phyloP scores from a whole-genome alignment of 192 early-diverging fungal species.

The Podila verticillata region DNA sequence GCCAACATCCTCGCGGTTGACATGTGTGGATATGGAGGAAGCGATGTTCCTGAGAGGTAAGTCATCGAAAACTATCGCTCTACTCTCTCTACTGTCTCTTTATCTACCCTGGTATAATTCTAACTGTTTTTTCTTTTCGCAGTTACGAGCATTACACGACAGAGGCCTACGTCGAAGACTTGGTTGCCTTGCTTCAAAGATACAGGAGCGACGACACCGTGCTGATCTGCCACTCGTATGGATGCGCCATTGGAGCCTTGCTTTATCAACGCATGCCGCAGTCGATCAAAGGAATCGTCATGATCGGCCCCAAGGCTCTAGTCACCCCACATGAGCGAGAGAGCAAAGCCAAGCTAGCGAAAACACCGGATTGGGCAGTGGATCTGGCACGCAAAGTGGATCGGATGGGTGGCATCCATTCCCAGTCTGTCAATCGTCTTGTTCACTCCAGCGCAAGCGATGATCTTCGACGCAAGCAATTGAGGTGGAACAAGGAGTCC shows the following conservation, averaged over 20 bases:
- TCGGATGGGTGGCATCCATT: conserved; percentile 58
- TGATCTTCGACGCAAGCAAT: conserved; percentile 49
- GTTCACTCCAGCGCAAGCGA: conserved; percentile 47
- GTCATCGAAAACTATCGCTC: neutral
- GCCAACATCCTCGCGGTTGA: conserved; percentile 65
- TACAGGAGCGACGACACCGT: conserved; percentile 60
- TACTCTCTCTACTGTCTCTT: neutral
- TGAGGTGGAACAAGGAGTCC: conserved; percentile 62
- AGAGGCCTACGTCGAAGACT: conserved; percentile 55
- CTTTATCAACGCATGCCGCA: conserved; percentile 28
- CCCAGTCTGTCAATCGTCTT: conserved; percentile 56
- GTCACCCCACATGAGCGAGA: conserved; percentile 51
- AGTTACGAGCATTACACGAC: conserved; percentile 61
- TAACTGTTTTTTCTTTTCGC: neutral
- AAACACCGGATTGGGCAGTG: conserved; percentile 58
- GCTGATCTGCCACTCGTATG: conserved; percentile 67
- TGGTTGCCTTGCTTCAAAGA: conserved; percentile 51
- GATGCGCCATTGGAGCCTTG: conserved; percentile 59
- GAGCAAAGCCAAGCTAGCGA: conserved; percentile 28
- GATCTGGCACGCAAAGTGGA: conserved; percentile 55
- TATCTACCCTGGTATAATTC: neutral
- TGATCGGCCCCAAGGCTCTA: conserved; percentile 61
- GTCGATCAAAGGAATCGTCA: conserved; percentile 57
- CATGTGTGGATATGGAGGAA: conserved; percentile 63
- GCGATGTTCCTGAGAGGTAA: conserved; percentile 61